Evolutionary conservation across 345 rosid species (phyloP).

Genomic region (Hirschfeldia incana): DNA sequence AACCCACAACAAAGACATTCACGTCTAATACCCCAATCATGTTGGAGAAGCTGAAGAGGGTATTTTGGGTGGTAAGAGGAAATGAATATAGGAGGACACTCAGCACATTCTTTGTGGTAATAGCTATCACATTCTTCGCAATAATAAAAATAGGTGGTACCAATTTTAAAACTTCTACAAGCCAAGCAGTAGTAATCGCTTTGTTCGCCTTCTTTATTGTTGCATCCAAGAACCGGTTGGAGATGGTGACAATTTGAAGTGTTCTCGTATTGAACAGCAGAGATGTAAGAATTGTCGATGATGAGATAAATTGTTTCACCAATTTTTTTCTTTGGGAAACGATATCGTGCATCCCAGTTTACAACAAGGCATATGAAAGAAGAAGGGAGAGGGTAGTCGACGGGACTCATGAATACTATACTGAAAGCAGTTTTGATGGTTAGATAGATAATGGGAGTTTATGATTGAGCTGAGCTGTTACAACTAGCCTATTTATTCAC

Average conservation of each 20-base stretch:
- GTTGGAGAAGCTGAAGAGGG: background rate
- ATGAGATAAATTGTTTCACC: background rate
- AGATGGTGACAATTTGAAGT: background rate
- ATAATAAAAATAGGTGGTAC: background rate
- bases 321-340: background rate
- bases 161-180: background rate
- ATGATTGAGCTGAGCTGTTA: background rate
- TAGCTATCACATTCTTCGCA: background rate
- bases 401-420: background rate
- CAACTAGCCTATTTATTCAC: background rate
- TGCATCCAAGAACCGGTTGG: background rate
- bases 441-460: background rate
- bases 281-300: background rate
- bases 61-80: background rate
- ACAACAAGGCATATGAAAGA: background rate
- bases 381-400: background rate
- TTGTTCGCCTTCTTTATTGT: background rate
- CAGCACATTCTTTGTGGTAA: constrained; percentile 6
- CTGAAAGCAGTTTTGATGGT: background rate
- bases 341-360: too few species aligned
- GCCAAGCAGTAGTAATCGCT: background rate
- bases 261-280: background rate
- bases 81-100: background rate
- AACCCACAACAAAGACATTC: background rate
- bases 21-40: background rate